These are phyloP conservation scores for Sclerotinia minor DNA, from an alignment of 2,329 filamentous ascomycete genomes.

Conservation along the genomic window DNA sequence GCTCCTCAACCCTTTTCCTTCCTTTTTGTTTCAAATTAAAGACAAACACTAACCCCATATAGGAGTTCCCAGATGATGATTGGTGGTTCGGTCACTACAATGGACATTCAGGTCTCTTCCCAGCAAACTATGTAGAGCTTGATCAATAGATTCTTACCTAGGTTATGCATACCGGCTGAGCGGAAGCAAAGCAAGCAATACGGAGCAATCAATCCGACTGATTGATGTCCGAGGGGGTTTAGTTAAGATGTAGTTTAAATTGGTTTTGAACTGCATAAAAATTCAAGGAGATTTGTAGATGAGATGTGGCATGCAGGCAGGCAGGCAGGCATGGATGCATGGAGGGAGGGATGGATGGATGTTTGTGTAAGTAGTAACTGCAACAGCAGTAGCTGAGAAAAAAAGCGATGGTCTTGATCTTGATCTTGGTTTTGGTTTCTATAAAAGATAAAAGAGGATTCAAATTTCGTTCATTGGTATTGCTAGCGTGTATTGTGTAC, in stretches of 20 bases:
- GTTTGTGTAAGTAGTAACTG: background rate
- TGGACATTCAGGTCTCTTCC: slow-evolving; percentile 81
- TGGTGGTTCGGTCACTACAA: slow-evolving; percentile 88
- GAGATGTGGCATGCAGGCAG: background rate
- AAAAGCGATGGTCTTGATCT: slow-evolving; percentile 5
- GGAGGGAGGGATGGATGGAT: background rate
- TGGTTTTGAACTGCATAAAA: background rate
- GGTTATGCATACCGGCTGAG: background rate
- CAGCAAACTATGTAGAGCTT: slow-evolving; percentile 68
- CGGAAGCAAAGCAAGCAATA: background rate
- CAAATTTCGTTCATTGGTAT: background rate
- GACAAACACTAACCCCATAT: slow-evolving; percentile 28
- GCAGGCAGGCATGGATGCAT: background rate
- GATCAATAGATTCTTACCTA: slow-evolving; percentile 34
- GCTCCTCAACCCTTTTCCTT: background rate
- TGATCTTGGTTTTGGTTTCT: slow-evolving; percentile 10
- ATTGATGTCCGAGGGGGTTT: background rate
- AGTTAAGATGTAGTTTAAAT: background rate
- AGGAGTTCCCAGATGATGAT: slow-evolving; percentile 97
- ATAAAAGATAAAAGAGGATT: background rate
- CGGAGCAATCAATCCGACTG: background rate
- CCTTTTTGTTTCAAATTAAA: background rate
- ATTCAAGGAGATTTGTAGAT: slow-evolving; percentile 19
- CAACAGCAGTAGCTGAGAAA: background rate
- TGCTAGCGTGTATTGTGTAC: too few relatives aligned